Percentiles rank a stretch among this genome's conserved stretches.
These are phyloP conservation scores for Inga oerstediana DNA, from an alignment of 306 rosid species.

Conservation along the genomic window DNA sequence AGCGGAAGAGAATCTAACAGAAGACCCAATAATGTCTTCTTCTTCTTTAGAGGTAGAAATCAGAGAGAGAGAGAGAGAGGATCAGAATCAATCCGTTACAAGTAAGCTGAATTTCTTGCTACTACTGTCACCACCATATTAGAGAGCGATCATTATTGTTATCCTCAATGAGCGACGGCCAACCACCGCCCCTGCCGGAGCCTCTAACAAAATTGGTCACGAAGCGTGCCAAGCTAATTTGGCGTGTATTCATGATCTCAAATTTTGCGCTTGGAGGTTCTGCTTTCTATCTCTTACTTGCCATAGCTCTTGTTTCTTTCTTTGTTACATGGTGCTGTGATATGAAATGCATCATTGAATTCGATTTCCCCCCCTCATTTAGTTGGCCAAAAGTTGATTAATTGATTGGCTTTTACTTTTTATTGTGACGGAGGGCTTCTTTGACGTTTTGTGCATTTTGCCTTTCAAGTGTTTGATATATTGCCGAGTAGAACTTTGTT, in stretches of 20 bases:
- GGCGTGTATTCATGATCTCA: constrained; percentile 79
- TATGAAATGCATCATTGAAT: background rate
- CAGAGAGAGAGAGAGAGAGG: background rate
- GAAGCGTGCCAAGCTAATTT: constrained; percentile 64
- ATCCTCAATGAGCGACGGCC: constrained; percentile 35
- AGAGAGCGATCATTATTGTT: background rate
- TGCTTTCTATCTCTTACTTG: background rate
- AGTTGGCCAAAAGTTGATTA: background rate
- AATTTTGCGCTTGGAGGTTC: constrained; percentile 85
- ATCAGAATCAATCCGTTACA: background rate
- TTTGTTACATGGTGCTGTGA: background rate
- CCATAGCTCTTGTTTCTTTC: background rate
- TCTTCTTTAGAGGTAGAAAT: background rate
- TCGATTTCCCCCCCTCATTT: background rate
- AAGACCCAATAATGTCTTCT: background rate
- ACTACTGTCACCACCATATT: background rate
- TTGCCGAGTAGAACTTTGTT: constrained; percentile 30
- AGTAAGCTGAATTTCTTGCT: background rate
- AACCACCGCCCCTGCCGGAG: constrained; percentile 34
- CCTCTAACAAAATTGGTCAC: constrained; percentile 43
- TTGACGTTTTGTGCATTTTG: background rate
- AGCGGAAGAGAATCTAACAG: background rate
- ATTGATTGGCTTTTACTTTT: constrained; percentile 8
- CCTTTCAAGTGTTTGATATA: constrained; percentile 48
- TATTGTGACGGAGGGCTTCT: background rate